Conservation (phyloP, 371 early-diverging fungal genomes). For the Batrachochytrium dendrobatidis region DNA sequence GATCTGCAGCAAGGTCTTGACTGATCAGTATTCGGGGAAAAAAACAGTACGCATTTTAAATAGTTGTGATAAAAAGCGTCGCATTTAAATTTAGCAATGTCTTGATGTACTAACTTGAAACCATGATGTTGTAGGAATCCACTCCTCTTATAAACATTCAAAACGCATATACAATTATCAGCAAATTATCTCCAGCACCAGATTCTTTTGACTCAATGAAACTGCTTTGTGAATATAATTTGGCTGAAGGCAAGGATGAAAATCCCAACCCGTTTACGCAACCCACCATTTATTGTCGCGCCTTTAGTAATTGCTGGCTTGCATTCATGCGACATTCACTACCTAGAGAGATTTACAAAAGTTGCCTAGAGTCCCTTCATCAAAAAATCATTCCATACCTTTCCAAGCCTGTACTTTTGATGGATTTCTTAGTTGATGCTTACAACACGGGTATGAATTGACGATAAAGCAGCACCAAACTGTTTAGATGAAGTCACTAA, state of each 20-base stretch:
- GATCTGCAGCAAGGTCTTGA: neutral
- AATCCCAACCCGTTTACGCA: conserved; percentile 5
- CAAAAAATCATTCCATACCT: conserved; percentile 77
- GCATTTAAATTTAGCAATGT: neutral
- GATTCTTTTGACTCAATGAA: neutral
- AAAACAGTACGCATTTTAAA: neutral
- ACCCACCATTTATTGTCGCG: conserved; percentile 36
- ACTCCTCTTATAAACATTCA: neutral
- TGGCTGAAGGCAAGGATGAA: neutral
- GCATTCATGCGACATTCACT: conserved; percentile 66
- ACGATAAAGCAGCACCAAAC: neutral
- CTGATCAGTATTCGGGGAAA: neutral
- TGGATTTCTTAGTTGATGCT: conserved; percentile 85
- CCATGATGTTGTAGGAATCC: neutral
- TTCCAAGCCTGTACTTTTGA: conserved; percentile 64
- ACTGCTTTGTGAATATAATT: neutral
- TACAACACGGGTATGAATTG: conserved; percentile 63
- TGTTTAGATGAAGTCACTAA: too few species aligned
- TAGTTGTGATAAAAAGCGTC: neutral
- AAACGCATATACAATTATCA: neutral
- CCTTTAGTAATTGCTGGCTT: conserved; percentile 74
- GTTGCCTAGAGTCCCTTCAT: conserved; percentile 72
- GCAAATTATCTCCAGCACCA: neutral
- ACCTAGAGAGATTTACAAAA: conserved; percentile 64
- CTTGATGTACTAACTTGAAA: neutral